phyloP scores from a whole-genome alignment of 192 early-diverging fungal species.

The Backusella mclennaniae region DNA sequence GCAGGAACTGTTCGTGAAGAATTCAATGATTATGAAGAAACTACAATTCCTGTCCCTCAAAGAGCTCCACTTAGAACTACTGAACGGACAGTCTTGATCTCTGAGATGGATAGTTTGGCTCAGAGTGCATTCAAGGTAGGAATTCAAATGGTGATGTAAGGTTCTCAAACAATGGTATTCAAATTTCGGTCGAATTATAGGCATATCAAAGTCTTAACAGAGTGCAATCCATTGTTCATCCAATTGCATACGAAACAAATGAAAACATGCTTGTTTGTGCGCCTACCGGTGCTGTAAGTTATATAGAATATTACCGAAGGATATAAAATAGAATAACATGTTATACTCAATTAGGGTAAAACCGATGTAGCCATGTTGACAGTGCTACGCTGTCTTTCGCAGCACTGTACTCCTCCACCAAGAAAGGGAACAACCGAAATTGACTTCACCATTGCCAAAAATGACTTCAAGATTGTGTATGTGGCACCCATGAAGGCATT shows the following conservation, averaged over 20 bases:
- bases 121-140: constrained; percentile 66
- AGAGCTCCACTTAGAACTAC: constrained; percentile 59
- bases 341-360: constrained; percentile 65
- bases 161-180: no score
- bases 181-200: background rate
- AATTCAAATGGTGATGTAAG: background rate
- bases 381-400: constrained; percentile 76
- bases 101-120: constrained; percentile 73
- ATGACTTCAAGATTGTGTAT: constrained; percentile 98
- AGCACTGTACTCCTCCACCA: constrained; percentile 67
- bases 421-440: constrained; percentile 38
- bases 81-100: constrained; percentile 67
- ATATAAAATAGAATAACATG: background rate
- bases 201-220: constrained; percentile 89
- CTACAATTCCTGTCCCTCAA: constrained; percentile 79
- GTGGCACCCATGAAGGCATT: constrained; percentile 99
- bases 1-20: constrained; percentile 73
- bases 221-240: constrained; percentile 94
- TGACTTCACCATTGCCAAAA: constrained; percentile 64
- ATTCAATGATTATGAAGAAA: constrained; percentile 84
- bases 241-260: constrained; percentile 90
- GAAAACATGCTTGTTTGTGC: constrained; percentile 99
- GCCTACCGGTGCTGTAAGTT: constrained; percentile 89
- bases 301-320: background rate
- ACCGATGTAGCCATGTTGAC: constrained; percentile 97